These are phyloP conservation scores for Geum urbanum DNA, from an alignment of 306 rosid genomes.

Conservation along the genomic window DNA sequence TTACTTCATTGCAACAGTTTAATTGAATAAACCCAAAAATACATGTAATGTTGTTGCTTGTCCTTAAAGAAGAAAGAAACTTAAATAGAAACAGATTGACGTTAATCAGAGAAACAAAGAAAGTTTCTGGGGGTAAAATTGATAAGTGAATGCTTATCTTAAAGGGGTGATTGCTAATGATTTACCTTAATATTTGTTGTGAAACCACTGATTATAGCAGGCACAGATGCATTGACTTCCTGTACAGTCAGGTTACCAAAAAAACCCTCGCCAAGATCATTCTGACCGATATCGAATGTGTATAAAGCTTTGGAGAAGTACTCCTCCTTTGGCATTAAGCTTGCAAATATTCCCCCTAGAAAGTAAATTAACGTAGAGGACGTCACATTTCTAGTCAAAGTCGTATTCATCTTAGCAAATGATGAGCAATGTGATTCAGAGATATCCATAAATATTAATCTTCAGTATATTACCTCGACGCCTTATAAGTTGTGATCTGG, in stretches of 20 bases:
- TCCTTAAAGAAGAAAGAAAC: not conserved
- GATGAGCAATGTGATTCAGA: not conserved
- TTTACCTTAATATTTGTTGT: constrained; percentile 37
- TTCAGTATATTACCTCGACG: constrained; percentile 17
- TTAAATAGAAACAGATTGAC: not conserved
- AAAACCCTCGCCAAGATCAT: constrained; percentile 30
- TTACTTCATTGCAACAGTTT: not conserved
- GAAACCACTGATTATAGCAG: constrained; percentile 31
- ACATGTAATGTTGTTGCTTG: not conserved
- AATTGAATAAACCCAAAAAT: not conserved
- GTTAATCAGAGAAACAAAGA: not conserved
- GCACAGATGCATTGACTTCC: constrained; percentile 37
- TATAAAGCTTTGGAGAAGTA: constrained; percentile 37
- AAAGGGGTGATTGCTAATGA: not conserved
- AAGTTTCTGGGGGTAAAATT: not conserved
- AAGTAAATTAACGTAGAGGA: not conserved
- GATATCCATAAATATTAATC: not conserved
- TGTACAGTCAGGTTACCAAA: constrained; percentile 13
- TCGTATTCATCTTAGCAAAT: not conserved
- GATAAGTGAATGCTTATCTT: not conserved
- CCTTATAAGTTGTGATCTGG: constrained; percentile 20
- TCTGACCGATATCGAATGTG: constrained; percentile 52
- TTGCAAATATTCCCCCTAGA: constrained; percentile 13
- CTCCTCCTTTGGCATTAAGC: constrained; percentile 20
- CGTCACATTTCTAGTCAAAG: not conserved